Evolutionary conservation across 106 monocot species (phyloP), one percentile per base, ranked within the genome.

Genomic region (Acorus gramineus): DNA sequence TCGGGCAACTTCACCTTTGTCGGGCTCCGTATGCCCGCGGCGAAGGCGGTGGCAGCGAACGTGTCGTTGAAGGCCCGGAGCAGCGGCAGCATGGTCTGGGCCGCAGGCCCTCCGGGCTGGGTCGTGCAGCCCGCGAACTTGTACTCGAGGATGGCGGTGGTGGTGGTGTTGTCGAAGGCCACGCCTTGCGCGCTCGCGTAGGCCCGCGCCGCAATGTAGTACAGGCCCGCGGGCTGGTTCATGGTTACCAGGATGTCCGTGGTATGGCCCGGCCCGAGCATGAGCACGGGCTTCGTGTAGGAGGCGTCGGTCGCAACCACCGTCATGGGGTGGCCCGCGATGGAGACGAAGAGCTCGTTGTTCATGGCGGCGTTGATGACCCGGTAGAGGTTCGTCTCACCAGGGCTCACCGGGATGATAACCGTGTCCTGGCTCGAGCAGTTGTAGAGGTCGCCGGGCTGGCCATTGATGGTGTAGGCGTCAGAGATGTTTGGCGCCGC

Each of bases 161-260:
- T 80, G 43, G 90, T 90, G 53, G 90, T 86, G 71, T 86, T 78
- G 78, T 79, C 79, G 52, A 83, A 81, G 5, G 74, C 11, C 47
- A 72, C 67, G n/a, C 55, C 65, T 6, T 47, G 84, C 0, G 74
- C 84, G 11, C 78, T 81, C 7, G 70, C 56, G 52, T 79, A 91
- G 11, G 86, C 81, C 11, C 65, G 78, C 49, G 91, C 86, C 11
- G 84, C 91, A 11, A 91, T 69, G 84, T 91, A 91, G 81, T 81
- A 91, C 2, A 78, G 75, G 42, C 70, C 86, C 3, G 78, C 64
- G 12, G 70, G 63, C 12, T 73, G 76, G 64, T 67, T 72, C 49
- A 80, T 55, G 46, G 70, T 65, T 52, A 86, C 48, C 8, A 86
- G 76, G 64, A 83, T 79, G 64, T 86, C 79, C 14, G 82, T 83